Evolutionary conservation across 1,139 yeast genomes (phyloP), one percentile per base, ranked within the genome.

Genomic region (Yamadazyma taylorii): DNA sequence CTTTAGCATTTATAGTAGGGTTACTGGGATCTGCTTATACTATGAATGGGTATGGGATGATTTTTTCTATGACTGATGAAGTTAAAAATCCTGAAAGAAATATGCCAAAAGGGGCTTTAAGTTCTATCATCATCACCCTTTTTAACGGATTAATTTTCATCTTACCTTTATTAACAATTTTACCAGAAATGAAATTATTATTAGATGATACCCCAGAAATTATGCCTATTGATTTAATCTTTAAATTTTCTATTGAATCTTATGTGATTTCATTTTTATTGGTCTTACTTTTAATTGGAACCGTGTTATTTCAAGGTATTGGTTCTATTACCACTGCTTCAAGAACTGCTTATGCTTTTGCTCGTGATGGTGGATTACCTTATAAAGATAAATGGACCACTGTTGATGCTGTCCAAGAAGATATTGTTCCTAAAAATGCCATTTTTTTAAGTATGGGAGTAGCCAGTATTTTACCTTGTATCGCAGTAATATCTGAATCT

Each of bases 301-400:
- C 92, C 17, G 77, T 85, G 30, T 51, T 84, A 15, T 84, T 85
- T 56, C 92, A 89, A 30, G 82, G 89, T 4, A 81, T 85, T 40
- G 94, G 95, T 25, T 72, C 92, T 1, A 69, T 86, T 24, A 85
- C 95, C 0, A 86, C 96, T 0, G 90, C 94, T 0, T 85, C 95
- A 5, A 78, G 96, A 66, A 81, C 87, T 24, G 85, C 90, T 1
- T 88, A 81, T 65, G 88, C 95, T 11, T 81, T 88, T 61, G 87
- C 95, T 36, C 78, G 97, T 60, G 97, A 88, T 57, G 89, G 85
- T 32, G 96, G 94, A 0, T 63, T 88, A 33, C 96, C 96, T 0
- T 79, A 73, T 48, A 77, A 81, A 41, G 66, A 73, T 9, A 56
- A 73, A 27, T 85, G 89, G 85, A 73, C 79, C 4, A 73, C 75